These are phyloP conservation scores for Fomitopsis schrenkii DNA, from an alignment of 1,284 basidiomycete species.

Conservation along the genomic window DNA sequence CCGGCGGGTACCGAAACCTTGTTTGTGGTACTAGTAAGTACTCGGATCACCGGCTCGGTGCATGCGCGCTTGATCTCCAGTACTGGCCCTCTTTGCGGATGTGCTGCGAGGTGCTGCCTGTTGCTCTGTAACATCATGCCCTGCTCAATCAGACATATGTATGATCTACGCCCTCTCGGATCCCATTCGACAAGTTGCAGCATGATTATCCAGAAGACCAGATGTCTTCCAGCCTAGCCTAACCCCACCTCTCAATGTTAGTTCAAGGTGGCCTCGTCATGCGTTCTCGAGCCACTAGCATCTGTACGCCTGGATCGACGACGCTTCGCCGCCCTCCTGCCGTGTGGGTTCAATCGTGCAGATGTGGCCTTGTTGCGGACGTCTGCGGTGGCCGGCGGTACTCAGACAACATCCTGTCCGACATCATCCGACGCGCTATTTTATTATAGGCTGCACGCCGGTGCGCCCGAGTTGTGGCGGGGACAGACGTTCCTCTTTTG, in stretches of 20 bases:
- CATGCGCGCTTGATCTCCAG: too few relatives aligned
- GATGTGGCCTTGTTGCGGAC: not conserved
- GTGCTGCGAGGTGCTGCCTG: not conserved
- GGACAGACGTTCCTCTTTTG: not conserved
- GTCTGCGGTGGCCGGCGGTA: not conserved
- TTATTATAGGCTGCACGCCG: not conserved
- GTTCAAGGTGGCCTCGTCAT: not conserved
- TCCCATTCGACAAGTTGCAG: not conserved
- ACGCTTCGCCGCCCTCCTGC: too few relatives aligned
- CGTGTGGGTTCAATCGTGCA: too few relatives aligned
- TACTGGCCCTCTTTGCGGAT: not conserved
- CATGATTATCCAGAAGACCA: not conserved
- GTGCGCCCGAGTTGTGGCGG: not conserved
- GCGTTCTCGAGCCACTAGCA: too few relatives aligned
- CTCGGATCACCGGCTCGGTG: conserved; percentile 10
- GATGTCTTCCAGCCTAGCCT: not conserved
- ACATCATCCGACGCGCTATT: not conserved
- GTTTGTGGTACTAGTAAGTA: conserved; percentile 20
- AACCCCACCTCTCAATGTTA: not conserved
- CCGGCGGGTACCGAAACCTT: conserved; percentile 22
- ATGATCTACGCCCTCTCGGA: not conserved
- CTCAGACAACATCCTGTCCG: not conserved
- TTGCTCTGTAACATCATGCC: not conserved
- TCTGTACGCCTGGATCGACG: too few relatives aligned
- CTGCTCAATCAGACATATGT: not conserved